Conservation (phyloP, 73 alveolate genomes). For the Paramecium biaurelia region DNA sequence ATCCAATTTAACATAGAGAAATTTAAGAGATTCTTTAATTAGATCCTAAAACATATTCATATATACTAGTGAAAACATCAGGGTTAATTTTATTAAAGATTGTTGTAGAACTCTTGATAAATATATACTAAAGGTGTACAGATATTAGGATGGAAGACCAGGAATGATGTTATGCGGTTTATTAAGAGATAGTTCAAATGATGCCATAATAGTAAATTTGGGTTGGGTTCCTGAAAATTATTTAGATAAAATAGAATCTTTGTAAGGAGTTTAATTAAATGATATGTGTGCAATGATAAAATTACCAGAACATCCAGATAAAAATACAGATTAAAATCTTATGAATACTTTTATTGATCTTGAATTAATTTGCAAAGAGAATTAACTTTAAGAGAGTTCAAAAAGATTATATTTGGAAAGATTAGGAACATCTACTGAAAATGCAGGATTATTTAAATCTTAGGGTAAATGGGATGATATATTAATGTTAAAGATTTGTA, state of each 20-base stretch:
- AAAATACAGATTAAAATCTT: background rate
- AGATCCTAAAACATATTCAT: background rate
- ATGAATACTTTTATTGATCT: slow-evolving; percentile 56
- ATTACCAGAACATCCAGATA: slow-evolving; percentile 49
- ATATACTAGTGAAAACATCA: background rate
- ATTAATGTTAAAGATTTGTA: slow-evolving; percentile 14
- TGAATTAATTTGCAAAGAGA: background rate
- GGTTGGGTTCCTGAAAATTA: slow-evolving; percentile 64
- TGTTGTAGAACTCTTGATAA: background rate
- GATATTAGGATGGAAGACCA: slow-evolving; percentile 65
- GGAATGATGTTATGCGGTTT: slow-evolving; percentile 54
- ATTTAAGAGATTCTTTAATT: background rate
- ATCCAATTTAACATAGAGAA: background rate
- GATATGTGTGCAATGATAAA: slow-evolving; percentile 14
- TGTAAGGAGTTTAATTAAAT: background rate
- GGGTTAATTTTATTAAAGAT: slow-evolving; percentile 5
- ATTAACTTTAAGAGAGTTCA: background rate
- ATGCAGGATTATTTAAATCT: slow-evolving; percentile 32
- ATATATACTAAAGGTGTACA: slow-evolving; percentile 19
- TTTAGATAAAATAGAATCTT: background rate
- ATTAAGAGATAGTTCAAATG: slow-evolving; percentile 1
- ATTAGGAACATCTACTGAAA: background rate
- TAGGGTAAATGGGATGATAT: background rate
- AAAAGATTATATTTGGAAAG: slow-evolving; percentile 38
- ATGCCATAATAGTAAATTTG: slow-evolving; percentile 6